phyloP scores from a whole-genome alignment of 2,329 filamentous ascomycete species.

The Aaosphaeria arxii region DNA sequence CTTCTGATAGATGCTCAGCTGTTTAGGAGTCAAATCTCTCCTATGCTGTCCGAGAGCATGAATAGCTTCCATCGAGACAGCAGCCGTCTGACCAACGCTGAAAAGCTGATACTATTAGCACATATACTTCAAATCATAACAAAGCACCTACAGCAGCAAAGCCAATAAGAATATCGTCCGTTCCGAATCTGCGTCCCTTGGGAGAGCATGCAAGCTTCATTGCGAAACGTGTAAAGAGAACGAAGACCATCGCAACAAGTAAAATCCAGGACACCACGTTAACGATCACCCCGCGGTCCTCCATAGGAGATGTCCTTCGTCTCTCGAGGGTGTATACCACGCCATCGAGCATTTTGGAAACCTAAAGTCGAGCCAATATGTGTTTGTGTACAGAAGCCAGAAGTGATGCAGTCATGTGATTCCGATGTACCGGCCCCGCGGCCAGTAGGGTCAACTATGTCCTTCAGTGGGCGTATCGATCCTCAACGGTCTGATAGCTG shows the following conservation, averaged over 20 bases:
- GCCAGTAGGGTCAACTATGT: conserved; percentile 12
- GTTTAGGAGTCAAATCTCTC: conserved; percentile 3
- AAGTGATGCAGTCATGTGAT: conserved; percentile 15
- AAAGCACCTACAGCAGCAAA: conserved; percentile 21
- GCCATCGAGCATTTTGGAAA: conserved; percentile 11
- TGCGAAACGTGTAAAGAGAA: conserved; percentile 18
- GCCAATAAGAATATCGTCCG: conserved; percentile 23
- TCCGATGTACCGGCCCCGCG: conserved; percentile 13
- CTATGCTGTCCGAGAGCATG: conserved; percentile 16
- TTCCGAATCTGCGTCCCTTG: conserved; percentile 11
- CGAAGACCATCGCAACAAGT: conserved; percentile 17
- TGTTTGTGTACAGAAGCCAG: neutral
- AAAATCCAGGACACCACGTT: conserved; percentile 26
- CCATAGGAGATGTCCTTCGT: conserved; percentile 8
- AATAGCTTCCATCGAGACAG: conserved; percentile 21
- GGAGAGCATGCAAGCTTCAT: conserved; percentile 22
- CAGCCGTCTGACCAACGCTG: conserved; percentile 25
- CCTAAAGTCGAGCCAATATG: neutral
- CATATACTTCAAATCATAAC: neutral
- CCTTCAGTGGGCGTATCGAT: too few relatives aligned
- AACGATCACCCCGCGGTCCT: conserved; percentile 13
- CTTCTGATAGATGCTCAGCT: conserved; percentile 17
- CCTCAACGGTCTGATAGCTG: too few relatives aligned
- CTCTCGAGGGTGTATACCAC: conserved; percentile 7
- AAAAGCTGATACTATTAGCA: conserved; percentile 17